These are phyloP conservation scores for Cyberlindnera americana DNA, from an alignment of 805 yeast species.

Conservation along the genomic window DNA sequence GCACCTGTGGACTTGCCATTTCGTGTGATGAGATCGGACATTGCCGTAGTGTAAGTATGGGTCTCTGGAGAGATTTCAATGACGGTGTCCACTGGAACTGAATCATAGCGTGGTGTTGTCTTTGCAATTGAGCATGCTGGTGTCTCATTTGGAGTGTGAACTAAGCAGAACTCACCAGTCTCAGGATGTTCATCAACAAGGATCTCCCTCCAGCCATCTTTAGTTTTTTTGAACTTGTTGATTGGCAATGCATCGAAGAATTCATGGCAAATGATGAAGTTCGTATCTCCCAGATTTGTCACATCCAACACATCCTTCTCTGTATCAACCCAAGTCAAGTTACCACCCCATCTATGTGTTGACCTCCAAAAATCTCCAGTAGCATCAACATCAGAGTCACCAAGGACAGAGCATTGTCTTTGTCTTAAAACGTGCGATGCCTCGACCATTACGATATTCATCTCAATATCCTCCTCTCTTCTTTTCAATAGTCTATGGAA, in stretches of 20 bases:
- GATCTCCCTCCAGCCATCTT: slow-evolving; percentile 75
- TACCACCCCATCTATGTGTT: slow-evolving; percentile 42
- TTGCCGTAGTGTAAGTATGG: slow-evolving; percentile 50
- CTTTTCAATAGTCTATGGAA: slow-evolving; percentile 39
- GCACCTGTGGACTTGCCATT: slow-evolving; percentile 49
- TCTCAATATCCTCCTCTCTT: slow-evolving; percentile 31
- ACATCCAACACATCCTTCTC: slow-evolving; percentile 41
- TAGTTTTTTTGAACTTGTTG: slow-evolving; percentile 57
- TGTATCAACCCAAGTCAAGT: slow-evolving; percentile 58
- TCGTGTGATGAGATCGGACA: slow-evolving; percentile 40
- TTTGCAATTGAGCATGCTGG: slow-evolving; percentile 58
- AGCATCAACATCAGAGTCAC: slow-evolving; percentile 34
- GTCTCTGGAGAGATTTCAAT: slow-evolving; percentile 78
- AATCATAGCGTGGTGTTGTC: slow-evolving; percentile 44
- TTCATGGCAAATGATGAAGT: slow-evolving; percentile 77
- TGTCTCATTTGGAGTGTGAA: slow-evolving; percentile 55
- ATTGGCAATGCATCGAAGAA: slow-evolving; percentile 86
- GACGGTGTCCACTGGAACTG: slow-evolving; percentile 52
- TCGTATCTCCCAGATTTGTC: slow-evolving; percentile 33
- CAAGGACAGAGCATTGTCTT: slow-evolving; percentile 40
- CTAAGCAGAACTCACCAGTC: slow-evolving; percentile 45
- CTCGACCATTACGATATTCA: slow-evolving; percentile 56
- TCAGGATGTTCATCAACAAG: slow-evolving; percentile 51
- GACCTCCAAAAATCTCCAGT: slow-evolving; percentile 17
- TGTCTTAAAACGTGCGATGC: slow-evolving; percentile 62